Evolutionary conservation across 1,284 basidiomycete species (phyloP), one percentile per base, ranked within the genome.

Genomic region (Tausonia pullulans): DNA sequence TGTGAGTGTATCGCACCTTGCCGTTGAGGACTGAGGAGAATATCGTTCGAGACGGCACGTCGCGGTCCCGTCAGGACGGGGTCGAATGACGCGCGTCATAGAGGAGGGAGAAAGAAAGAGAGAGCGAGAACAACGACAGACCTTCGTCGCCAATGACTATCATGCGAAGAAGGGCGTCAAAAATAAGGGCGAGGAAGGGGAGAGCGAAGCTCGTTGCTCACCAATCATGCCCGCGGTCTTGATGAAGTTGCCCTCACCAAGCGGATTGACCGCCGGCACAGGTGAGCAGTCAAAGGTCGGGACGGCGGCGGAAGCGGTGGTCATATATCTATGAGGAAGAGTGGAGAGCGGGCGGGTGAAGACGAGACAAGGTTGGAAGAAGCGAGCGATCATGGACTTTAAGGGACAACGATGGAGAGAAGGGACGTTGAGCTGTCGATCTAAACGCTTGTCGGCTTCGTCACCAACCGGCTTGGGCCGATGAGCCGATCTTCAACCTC

Each of bases 211-310:
- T 27, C 27, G 53, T 13, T 46, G 39, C 70, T 67, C 63, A 72
- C 73, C 75, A 27, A 77, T 55, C 67, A 76, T 77, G 11, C 74
- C 76, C 2, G 76, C 76, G 0, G 76, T 77, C 72, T 80, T 79
- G 72, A 93, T 89, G 70, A 81, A 83, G 40, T 77, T 79, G 2
- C 84, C 85, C 65, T 87, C 81, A 2, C 86, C 85, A 0, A 88
- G 77, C 13, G 84, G 83, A 70, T 86, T 85, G n/a, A 9, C n/a
- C 27, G 16, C 5, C n/a, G 16, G 27, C 11, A n/a, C 8, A 43
- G 40, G 54, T 5, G 54, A 43, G 11, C 27, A 40, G 27, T 40
- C 54, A 40, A 43, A 43, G 48, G 14, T 9, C 48, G 48, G 14
- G 48, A 49, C 48, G 48, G 48, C 9, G 9, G 8, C 9, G 9